Evolutionary conservation across 2,329 filamentous ascomycete species (phyloP), one percentile per base, ranked within the genome.

Genomic region (Cercospora berteroae): DNA sequence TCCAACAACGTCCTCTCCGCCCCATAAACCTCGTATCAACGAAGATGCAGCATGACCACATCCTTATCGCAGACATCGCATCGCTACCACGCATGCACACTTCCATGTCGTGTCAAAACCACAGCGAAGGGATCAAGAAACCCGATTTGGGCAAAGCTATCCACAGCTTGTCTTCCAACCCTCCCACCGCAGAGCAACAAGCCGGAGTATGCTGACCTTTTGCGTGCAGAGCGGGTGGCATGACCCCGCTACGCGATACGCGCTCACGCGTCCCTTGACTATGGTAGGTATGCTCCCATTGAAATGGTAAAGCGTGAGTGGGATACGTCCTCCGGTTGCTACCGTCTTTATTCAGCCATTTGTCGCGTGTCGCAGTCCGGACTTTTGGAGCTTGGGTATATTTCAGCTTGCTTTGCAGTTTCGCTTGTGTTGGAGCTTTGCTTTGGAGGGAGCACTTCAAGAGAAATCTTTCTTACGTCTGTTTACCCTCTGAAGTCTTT

Each of bases 171-270:
- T 16, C 36, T 6, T 57, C 2, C 52, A 29, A n/a, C 12, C 33
- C 61, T 31, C 33, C 18, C 50, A 23, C 61, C 52, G 52, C 52
- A 23, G 6, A 39, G 36, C 36, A 39, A n/a, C n/a, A 52, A 48
- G 61, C 23, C 48, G 50, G 27, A 63, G 48, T 63, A 63, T 63
- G n/a, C 61, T 63, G 61, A 63, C 61, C 48, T 50, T 63, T 56
- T 33, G 48, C 20, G 33, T 42, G 61, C 61, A 33, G 36, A n/a
- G 25, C 52, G 50, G 61, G 33, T 57, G 61, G 55, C 48, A 20
- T 57, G 61, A 57, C 61, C 61, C 61, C 61, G 33, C 61, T 55
- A 57, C 61, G 29, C 61, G 48, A 63, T 57, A 57, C 61, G 61
- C 61, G 61, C 56, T 31, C 33, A 63, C 61, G 61, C 61, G 61